Base-by-base conservation (phyloP, 345 rosid species). In the Gossypium arboreum region DNA sequence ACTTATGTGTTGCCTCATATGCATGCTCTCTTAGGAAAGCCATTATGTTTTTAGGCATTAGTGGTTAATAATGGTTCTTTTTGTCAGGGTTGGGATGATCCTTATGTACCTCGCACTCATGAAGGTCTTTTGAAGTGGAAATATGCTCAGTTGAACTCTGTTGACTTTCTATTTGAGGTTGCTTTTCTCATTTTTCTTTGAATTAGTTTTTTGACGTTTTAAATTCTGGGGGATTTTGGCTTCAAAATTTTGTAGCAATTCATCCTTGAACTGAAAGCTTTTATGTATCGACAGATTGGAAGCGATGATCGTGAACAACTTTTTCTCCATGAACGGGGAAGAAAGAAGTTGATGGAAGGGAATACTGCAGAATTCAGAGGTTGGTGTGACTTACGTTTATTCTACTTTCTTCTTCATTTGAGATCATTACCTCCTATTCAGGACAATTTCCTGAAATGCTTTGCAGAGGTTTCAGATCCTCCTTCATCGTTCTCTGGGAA, bases 101-200 rank as follows among this genome's bases (percentile, higher is more conserved):
- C 97, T 54, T 95, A 95, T 50, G 88, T 89, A 78, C 91, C 99
- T 50, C 92, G 97, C 59, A 90, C 98, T 20, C 97, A 95, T 77
- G 94, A 95, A 80, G 97, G 98, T 71, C 99, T 95, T 72, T 68
- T 95, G 78, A 95, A 95, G 84, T 95, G 99, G 98, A 95, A 95
- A 80, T 95, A 90, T 85, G 89, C 98, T 59, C 87, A 86, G 69
- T 78, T 92, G 99, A 95, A 95, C 85, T 95, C 97, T 1, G 97
- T 95, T 56, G 99, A 95, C 84, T 95, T 95, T 85, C 82, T 89
- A 54, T 93, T 91, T 79, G 97, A 95, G 92, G 97, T 93, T 72
- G 75, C 52, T 16, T 71, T 51, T 79, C 39, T 75, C 50, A 67
- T 0, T 48, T 66, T 25, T 29, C 25, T 67, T 69, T 34, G 59